Percentiles rank a stretch among this genome's conserved stretches.
Conservation (phyloP, 2,329 filamentous ascomycete genomes). For the Fusarium verrucosum region DNA sequence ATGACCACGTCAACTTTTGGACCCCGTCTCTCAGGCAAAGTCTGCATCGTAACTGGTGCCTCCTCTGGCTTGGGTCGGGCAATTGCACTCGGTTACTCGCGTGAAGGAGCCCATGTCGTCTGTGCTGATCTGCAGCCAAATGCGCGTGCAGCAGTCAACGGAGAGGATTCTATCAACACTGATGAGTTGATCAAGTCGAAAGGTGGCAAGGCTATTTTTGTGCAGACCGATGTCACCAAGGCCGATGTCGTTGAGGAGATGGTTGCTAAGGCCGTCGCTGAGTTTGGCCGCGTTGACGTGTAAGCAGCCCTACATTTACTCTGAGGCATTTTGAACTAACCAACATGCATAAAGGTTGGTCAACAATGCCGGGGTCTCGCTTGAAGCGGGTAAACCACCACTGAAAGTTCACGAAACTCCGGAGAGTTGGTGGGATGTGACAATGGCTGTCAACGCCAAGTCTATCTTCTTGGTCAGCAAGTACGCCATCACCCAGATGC, state of each 20-base stretch:
- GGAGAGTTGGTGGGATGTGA: conserved; percentile 57
- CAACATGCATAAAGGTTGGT: conserved; percentile 45
- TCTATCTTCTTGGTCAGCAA: conserved; percentile 56
- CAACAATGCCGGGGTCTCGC: conserved; percentile 56
- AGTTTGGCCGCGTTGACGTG: conserved; percentile 40
- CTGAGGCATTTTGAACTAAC: conserved; percentile 4
- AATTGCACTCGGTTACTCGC: conserved; percentile 55
- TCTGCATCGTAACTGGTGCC: conserved; percentile 58
- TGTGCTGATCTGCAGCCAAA: conserved; percentile 52
- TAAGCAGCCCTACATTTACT: conserved; percentile 36
- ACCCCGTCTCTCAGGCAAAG: conserved; percentile 25
- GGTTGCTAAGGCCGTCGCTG: conserved; percentile 40
- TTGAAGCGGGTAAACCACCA: conserved; percentile 46
- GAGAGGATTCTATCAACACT: conserved; percentile 43
- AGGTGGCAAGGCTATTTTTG: conserved; percentile 53
- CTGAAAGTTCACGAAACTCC: conserved; percentile 56
- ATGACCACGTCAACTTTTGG: conserved; percentile 1
- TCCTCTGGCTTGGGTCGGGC: conserved; percentile 58
- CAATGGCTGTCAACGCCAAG: conserved; percentile 51
- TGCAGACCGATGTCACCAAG: conserved; percentile 55
- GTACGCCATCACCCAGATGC: conserved; percentile 59
- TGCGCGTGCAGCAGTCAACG: conserved; percentile 41
- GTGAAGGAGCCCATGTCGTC: conserved; percentile 54
- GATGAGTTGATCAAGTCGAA: conserved; percentile 48
- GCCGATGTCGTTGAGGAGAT: conserved; percentile 50